A percentile compares a stretch with the other conserved stretches of the same genome.
Conservation (phyloP, 1,284 basidiomycete genomes). For the Microbotryum silenes-acaulis region DNA sequence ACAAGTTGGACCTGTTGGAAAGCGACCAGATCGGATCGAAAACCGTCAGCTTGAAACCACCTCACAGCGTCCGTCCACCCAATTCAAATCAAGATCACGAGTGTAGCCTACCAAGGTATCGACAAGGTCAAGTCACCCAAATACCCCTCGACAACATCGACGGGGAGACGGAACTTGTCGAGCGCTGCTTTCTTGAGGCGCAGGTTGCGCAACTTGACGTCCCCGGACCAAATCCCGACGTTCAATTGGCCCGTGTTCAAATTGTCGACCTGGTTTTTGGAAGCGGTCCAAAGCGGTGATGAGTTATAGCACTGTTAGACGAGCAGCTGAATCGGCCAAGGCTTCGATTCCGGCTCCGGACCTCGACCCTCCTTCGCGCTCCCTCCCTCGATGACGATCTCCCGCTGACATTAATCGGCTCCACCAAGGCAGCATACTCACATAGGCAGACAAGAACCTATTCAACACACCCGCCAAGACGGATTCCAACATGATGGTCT, state of each 20-base stretch:
- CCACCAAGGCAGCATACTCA: slow-evolving; percentile 9
- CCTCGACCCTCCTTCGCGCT: too few relatives aligned
- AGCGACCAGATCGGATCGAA: not conserved
- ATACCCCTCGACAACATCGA: slow-evolving; percentile 93
- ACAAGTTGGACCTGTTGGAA: slow-evolving; percentile 49
- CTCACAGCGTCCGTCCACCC: not conserved
- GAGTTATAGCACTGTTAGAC: too few relatives aligned
- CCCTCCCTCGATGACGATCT: not conserved
- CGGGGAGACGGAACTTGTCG: slow-evolving; percentile 91
- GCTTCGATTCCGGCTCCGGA: not conserved
- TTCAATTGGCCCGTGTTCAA: slow-evolving; percentile 91
- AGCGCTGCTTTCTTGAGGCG: slow-evolving; percentile 88
- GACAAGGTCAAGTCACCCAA: slow-evolving; percentile 86
- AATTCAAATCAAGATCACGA: not conserved
- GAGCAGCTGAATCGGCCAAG: not conserved
- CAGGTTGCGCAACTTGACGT: slow-evolving; percentile 52
- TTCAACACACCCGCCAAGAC: slow-evolving; percentile 34
- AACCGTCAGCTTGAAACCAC: not conserved
- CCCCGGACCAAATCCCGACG: slow-evolving; percentile 87
- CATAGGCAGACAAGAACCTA: slow-evolving; percentile 40
- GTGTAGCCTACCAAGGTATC: slow-evolving; percentile 63
- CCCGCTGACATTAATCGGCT: not conserved
- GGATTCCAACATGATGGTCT: slow-evolving; percentile 21
- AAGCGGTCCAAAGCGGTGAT: too few relatives aligned
- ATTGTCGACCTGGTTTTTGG: slow-evolving; percentile 60